Evolutionary conservation across 2,329 filamentous ascomycete genomes (phyloP).

Genomic region (Aspergillus piperis): DNA sequence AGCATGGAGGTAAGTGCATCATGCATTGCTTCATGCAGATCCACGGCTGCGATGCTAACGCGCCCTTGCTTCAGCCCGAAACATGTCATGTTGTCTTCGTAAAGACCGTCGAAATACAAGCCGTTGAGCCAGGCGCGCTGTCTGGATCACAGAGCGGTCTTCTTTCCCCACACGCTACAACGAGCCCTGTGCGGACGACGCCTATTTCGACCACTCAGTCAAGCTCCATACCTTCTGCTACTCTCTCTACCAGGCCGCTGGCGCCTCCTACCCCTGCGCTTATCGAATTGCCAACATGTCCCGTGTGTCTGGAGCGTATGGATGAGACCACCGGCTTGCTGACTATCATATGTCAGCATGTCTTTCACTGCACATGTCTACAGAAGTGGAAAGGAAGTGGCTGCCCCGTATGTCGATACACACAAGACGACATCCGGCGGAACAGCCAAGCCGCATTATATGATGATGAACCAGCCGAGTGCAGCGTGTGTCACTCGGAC

Average conservation of each 20-base stretch:
- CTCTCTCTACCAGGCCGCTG: constrained; percentile 62
- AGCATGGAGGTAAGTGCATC: constrained; percentile 70
- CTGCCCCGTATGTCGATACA: constrained; percentile 93
- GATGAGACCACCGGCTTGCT: constrained; percentile 93
- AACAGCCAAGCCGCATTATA: constrained; percentile 54
- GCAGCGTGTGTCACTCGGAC: constrained; percentile 75
- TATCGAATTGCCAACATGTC: constrained; percentile 90
- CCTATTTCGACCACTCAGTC: constrained; percentile 33
- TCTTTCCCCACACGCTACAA: constrained; percentile 54
- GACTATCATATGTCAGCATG: constrained; percentile 95
- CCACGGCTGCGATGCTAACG: constrained; percentile 14
- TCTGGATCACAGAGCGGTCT: constrained; percentile 51
- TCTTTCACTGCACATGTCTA: constrained; percentile 94
- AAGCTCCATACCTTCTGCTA: constrained; percentile 40
- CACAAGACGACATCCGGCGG: constrained; percentile 60
- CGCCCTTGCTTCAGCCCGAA: constrained; percentile 63
- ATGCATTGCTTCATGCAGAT: neutral
- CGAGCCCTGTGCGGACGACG: constrained; percentile 27
- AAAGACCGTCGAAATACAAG: constrained; percentile 84
- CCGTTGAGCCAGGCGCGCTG: constrained; percentile 50
- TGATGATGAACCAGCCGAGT: constrained; percentile 61
- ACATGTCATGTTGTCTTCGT: constrained; percentile 95
- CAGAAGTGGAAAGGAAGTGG: constrained; percentile 95
- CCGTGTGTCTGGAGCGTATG: constrained; percentile 96
- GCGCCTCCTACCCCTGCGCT: constrained; percentile 78